A percentile compares a stretch with the other conserved stretches of the same genome.
These are phyloP conservation scores for Pleoardoris graminearum DNA, from an alignment of 2,329 filamentous ascomycete species.

Conservation along the genomic window DNA sequence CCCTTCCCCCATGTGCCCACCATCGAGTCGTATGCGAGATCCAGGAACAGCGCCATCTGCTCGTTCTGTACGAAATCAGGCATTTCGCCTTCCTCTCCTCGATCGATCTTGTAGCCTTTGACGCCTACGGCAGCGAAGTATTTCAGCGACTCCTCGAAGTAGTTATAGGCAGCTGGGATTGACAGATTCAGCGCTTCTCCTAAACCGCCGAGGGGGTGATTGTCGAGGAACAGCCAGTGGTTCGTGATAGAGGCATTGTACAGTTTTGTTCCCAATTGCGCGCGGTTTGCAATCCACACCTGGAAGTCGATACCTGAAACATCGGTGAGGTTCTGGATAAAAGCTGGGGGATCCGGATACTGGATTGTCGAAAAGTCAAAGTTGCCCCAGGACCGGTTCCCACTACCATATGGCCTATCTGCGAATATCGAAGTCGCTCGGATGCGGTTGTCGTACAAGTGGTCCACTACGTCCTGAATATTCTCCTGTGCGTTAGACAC, in stretches of 20 bases:
- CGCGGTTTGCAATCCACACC: conserved; percentile 46
- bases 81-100: conserved; percentile 47
- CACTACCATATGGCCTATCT: conserved; percentile 41
- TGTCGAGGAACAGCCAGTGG: conserved; percentile 39
- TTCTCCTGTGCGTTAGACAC: conserved; percentile 41
- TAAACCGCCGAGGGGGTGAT: conserved; percentile 27
- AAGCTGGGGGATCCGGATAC: conserved; percentile 35
- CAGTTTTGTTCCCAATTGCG: conserved; percentile 36
- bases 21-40: conserved; percentile 42
- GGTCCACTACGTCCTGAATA: conserved; percentile 40
- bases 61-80: conserved; percentile 44
- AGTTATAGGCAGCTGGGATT: conserved; percentile 42
- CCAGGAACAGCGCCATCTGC: conserved; percentile 39
- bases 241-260: conserved; percentile 35
- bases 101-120: conserved; percentile 46
- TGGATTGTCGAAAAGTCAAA: conserved; percentile 44
- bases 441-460: conserved; percentile 37
- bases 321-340: conserved; percentile 38
- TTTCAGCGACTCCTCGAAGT: conserved; percentile 35
- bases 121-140: conserved; percentile 42
- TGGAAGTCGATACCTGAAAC: conserved; percentile 41
- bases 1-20: conserved; percentile 32
- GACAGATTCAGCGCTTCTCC: conserved; percentile 44
- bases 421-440: conserved; percentile 41
- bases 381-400: conserved; percentile 36